Evolutionary conservation across 768 basidiomycete species (phyloP).

Genomic region (Lentinula sp.): DNA sequence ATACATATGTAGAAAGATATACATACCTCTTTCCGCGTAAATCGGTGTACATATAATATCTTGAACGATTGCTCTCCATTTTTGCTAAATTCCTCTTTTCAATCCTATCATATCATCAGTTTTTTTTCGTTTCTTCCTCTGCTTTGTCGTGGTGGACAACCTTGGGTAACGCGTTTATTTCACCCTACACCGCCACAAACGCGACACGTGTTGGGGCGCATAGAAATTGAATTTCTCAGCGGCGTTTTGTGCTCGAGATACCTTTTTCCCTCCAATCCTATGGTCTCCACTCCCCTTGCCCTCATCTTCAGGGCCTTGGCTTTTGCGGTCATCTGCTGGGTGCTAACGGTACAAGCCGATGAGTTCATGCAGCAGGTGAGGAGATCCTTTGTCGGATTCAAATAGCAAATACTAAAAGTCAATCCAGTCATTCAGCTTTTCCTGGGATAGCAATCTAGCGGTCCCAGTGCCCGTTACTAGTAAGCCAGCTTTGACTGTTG

Average conservation of each 20-base stretch:
- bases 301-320: background rate
- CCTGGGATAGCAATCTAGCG: background rate
- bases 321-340: background rate
- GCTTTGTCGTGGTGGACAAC: background rate
- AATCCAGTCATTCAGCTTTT: background rate
- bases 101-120: too few relatives aligned
- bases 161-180: background rate
- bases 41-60: background rate
- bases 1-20: background rate
- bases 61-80: background rate
- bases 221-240: background rate
- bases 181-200: background rate
- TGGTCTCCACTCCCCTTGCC: background rate
- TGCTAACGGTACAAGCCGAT: background rate
- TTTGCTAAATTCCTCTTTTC: too few relatives aligned
- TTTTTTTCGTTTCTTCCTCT: background rate
- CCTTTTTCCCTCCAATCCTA: background rate
- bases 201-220: background rate
- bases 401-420: background rate
- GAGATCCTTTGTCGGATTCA: background rate
- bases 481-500: background rate
- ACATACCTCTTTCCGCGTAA: background rate
- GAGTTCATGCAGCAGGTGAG: background rate
- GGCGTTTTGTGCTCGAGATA: background rate
- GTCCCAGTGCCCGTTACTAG: slow-evolving; percentile 7